A percentile compares a stretch with the other conserved stretches of the same genome.
Conservation (phyloP, 2,329 filamentous ascomycete species). For the Stenocarpella maydis region DNA sequence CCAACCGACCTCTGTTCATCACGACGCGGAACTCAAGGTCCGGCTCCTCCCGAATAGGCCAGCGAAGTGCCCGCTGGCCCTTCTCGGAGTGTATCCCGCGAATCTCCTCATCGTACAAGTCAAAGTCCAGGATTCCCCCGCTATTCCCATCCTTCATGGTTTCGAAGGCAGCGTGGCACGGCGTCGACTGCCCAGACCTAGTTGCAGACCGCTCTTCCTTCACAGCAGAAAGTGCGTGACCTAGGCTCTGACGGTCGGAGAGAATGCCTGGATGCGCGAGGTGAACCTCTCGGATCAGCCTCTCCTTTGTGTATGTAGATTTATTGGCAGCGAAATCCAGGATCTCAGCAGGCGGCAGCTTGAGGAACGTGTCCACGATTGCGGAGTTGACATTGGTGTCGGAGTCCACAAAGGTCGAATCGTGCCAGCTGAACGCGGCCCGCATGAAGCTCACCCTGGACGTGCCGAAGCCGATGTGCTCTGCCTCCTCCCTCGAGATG, state of each 20-base stretch:
- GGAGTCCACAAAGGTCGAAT: conserved; percentile 41
- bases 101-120: not conserved
- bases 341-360: conserved; percentile 59
- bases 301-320: conserved; percentile 50
- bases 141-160: conserved; percentile 1
- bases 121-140: conserved; percentile 31
- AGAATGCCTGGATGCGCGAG: conserved; percentile 45
- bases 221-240: conserved; percentile 23
- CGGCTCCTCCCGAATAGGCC: conserved; percentile 10
- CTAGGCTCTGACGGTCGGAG: conserved; percentile 29
- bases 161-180: not conserved
- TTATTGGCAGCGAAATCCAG: conserved; percentile 57
- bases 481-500: conserved; percentile 1
- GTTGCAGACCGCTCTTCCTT: conserved; percentile 14
- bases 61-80: conserved; percentile 9
- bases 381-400: conserved; percentile 44
- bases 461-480: conserved; percentile 34
- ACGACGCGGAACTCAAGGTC: not conserved
- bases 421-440: conserved; percentile 42
- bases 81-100: not conserved
- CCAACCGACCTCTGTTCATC: conserved; percentile 20
- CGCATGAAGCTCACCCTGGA: conserved; percentile 31
- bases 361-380: conserved; percentile 56
- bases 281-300: conserved; percentile 53
- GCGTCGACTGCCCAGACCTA: too few species aligned